Percentiles rank a stretch among this genome's conserved stretches.
phyloP scores from a whole-genome alignment of 306 rosid species.

The Prunus mongolica region DNA sequence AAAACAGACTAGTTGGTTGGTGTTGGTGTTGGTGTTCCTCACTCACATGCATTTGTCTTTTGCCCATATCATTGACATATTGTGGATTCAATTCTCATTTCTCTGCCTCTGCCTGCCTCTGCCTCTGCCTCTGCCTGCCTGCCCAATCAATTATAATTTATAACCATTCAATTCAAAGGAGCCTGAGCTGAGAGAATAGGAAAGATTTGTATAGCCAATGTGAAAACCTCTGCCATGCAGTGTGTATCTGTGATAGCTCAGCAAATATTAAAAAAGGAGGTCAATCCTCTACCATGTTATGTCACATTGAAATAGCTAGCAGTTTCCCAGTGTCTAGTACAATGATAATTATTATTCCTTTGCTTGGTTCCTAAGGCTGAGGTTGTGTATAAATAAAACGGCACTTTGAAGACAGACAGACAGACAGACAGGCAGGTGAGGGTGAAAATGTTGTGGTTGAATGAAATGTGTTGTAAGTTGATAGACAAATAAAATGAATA shows the following conservation, averaged over 20 bases:
- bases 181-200: neutral
- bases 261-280: neutral
- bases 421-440: too few species aligned
- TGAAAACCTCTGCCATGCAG: neutral
- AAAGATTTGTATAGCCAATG: neutral
- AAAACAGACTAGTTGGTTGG: neutral
- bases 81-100: neutral
- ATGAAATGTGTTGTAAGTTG: too few species aligned
- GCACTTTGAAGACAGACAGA: too few species aligned
- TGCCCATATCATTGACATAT: conserved; percentile 6
- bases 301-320: neutral
- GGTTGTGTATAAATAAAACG: neutral
- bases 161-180: neutral
- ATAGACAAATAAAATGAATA: too few species aligned
- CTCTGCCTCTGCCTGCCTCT: neutral
- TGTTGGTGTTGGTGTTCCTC: neutral
- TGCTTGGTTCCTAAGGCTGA: neutral
- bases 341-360: neutral
- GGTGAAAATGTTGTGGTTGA: too few species aligned
- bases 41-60: conserved; percentile 13
- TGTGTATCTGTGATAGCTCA: neutral
- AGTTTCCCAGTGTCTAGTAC: neutral
- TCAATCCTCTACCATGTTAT: neutral
- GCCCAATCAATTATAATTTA: neutral
- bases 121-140: neutral